These are phyloP conservation scores for Colletotrichum tanaceti DNA, from an alignment of 2,329 filamentous ascomycete species.

Conservation along the genomic window DNA sequence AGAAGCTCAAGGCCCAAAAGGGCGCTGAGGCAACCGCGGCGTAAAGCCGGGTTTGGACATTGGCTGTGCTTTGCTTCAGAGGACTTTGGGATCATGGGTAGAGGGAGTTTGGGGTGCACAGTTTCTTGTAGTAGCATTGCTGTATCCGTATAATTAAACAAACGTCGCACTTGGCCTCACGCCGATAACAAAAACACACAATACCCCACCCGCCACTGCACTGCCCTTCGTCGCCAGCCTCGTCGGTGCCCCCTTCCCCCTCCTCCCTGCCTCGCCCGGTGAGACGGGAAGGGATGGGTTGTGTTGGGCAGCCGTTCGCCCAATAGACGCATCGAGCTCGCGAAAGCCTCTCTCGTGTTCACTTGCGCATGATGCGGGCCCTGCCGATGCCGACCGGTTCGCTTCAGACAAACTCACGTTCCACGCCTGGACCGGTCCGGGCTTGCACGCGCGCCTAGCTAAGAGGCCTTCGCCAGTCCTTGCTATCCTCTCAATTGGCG, in stretches of 20 bases:
- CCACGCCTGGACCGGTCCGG: conserved; percentile 26
- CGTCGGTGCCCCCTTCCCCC: background rate
- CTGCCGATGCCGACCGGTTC: background rate
- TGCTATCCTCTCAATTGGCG: background rate
- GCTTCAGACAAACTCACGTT: conserved; percentile 7
- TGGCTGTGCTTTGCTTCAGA: background rate
- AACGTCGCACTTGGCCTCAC: conserved; percentile 1
- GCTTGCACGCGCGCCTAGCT: conserved; percentile 10
- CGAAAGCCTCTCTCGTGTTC: conserved; percentile 12
- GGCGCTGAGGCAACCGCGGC: conserved; percentile 44
- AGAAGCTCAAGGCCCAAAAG: conserved; percentile 74
- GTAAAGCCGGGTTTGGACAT: background rate
- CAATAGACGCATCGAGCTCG: background rate
- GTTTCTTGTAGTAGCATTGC: conserved; percentile 15
- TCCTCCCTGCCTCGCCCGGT: conserved; percentile 3
- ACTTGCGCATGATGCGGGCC: background rate
- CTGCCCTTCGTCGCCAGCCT: conserved; percentile 20
- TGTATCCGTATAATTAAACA: conserved; percentile 33
- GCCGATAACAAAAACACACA: conserved; percentile 22
- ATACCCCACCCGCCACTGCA: conserved; percentile 35
- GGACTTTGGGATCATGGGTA: background rate
- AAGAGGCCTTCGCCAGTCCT: background rate
- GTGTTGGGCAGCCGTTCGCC: background rate
- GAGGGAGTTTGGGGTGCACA: background rate
- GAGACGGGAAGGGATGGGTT: too few species aligned